Conservation (phyloP, 2,329 filamentous ascomycete species). For the Aureobasidium sp. region DNA sequence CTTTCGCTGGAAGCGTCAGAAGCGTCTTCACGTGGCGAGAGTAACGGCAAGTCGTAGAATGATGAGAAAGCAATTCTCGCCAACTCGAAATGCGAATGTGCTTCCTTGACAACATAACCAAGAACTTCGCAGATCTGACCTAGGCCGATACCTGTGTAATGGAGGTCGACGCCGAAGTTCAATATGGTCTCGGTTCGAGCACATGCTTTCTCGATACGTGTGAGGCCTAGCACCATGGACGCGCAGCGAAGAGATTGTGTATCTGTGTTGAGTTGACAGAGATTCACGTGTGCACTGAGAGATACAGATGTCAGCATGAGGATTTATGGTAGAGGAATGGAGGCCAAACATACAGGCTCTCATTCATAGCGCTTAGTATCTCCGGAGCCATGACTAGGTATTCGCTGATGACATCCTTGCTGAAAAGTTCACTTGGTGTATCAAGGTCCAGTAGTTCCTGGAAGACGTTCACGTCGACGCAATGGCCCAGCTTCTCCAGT, state of each 20-base stretch:
- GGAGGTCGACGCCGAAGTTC: not conserved
- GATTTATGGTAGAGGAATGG: not conserved
- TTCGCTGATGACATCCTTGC: not conserved
- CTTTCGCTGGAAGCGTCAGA: not conserved
- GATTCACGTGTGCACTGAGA: not conserved
- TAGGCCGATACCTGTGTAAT: not conserved
- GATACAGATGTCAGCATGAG: not conserved
- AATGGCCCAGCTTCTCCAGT: not conserved
- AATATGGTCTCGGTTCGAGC: not conserved
- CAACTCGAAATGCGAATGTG: not conserved
- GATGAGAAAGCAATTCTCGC: not conserved
- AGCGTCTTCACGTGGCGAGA: not conserved
- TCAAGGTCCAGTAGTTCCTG: slow-evolving; percentile 9
- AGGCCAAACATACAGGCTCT: not conserved
- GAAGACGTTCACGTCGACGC: not conserved
- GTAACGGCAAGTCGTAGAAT: not conserved
- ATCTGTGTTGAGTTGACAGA: not conserved
- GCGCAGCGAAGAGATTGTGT: slow-evolving; percentile 7
- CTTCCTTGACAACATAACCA: not conserved
- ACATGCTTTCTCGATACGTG: slow-evolving; percentile 3
- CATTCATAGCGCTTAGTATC: not conserved
- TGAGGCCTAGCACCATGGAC: not conserved
- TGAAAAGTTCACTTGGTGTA: not conserved
- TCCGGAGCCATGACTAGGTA: not conserved
- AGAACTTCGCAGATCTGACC: not conserved